A percentile compares a stretch with the other conserved stretches of the same genome.
These are phyloP conservation scores for Pisolithus microcarpus DNA, from an alignment of 768 basidiomycete genomes.

Conservation along the genomic window DNA sequence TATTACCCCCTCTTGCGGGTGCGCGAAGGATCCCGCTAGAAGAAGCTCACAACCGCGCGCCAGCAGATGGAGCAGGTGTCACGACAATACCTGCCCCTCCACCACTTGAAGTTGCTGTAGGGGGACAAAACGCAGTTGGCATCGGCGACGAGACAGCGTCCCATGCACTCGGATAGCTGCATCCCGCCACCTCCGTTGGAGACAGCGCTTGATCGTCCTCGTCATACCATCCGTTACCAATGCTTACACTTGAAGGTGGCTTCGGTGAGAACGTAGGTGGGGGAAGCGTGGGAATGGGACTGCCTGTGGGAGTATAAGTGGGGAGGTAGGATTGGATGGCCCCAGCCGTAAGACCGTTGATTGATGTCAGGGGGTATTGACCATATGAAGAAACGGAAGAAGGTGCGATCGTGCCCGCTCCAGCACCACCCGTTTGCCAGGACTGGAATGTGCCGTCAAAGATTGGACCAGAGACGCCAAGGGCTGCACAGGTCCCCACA, in stretches of 20 bases:
- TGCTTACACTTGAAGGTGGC: slow-evolving; percentile 32
- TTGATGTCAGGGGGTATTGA: slow-evolving; percentile 48
- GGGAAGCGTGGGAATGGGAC: slow-evolving; percentile 46
- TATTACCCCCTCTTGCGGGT: too few species aligned
- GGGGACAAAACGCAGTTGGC: slow-evolving; percentile 38
- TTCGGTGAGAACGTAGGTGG: slow-evolving; percentile 44
- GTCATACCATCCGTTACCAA: slow-evolving; percentile 55
- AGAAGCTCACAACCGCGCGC: too few species aligned
- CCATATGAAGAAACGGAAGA: slow-evolving; percentile 34
- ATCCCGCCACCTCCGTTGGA: slow-evolving; percentile 55
- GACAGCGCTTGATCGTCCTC: slow-evolving; percentile 43
- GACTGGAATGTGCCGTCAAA: slow-evolving; percentile 51
- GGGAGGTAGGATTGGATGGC: slow-evolving; percentile 38
- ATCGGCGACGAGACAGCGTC: slow-evolving; percentile 44
- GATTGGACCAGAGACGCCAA: slow-evolving; percentile 36
- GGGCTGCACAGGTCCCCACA: slow-evolving; percentile 55
- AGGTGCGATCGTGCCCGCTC: slow-evolving; percentile 41
- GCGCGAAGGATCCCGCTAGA: too few species aligned
- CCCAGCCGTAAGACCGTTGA: slow-evolving; percentile 37
- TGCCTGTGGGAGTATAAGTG: slow-evolving; percentile 57
- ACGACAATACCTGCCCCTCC: neutral
- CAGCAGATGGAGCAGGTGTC: slow-evolving; percentile 1
- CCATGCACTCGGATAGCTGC: slow-evolving; percentile 61
- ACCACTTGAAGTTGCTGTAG: slow-evolving; percentile 4
- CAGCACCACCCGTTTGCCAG: slow-evolving; percentile 65